These are phyloP conservation scores for Fusarium nelsonii DNA, from an alignment of 2,329 filamentous ascomycete species.

Conservation along the genomic window DNA sequence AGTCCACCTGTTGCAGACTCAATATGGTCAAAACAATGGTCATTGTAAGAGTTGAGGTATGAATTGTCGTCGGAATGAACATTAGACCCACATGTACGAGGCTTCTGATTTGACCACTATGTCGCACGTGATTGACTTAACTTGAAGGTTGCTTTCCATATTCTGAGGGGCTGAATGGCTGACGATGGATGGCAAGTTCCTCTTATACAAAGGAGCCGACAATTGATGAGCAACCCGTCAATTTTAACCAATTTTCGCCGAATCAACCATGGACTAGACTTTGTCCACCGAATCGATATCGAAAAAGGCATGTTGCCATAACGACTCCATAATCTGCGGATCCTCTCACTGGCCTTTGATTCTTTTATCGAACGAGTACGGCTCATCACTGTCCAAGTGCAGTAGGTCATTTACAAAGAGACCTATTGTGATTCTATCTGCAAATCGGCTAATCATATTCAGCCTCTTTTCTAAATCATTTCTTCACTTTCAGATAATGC, in stretches of 20 bases:
- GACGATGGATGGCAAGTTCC: conserved; percentile 44
- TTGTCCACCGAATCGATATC: conserved; percentile 20
- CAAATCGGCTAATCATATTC: conserved; percentile 31
- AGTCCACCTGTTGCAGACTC: not conserved
- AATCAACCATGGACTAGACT: conserved; percentile 37
- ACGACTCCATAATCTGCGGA: conserved; percentile 22
- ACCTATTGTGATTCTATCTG: conserved; percentile 9
- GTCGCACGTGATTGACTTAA: conserved; percentile 44
- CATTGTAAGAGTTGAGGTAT: conserved; percentile 24
- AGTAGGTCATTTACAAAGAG: conserved; percentile 14
- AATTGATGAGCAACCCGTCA: conserved; percentile 41
- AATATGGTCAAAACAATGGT: conserved; percentile 13
- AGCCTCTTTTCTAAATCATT: conserved; percentile 12
- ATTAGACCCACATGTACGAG: conserved; percentile 37
- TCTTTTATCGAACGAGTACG: conserved; percentile 19
- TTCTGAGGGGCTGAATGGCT: conserved; percentile 49
- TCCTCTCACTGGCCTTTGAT: conserved; percentile 33
- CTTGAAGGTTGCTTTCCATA: conserved; percentile 43
- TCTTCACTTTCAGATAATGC: conserved; percentile 43
- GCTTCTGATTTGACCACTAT: conserved; percentile 41
- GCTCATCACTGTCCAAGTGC: conserved; percentile 17
- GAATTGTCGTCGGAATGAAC: conserved; percentile 36
- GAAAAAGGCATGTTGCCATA: conserved; percentile 19
- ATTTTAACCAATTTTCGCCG: conserved; percentile 14
- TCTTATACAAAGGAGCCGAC: conserved; percentile 35